Percentiles rank a stretch among this genome's conserved stretches.
Evolutionary conservation across 192 early-diverging fungal genomes (phyloP).

Genomic region (Coemansia sp.): DNA sequence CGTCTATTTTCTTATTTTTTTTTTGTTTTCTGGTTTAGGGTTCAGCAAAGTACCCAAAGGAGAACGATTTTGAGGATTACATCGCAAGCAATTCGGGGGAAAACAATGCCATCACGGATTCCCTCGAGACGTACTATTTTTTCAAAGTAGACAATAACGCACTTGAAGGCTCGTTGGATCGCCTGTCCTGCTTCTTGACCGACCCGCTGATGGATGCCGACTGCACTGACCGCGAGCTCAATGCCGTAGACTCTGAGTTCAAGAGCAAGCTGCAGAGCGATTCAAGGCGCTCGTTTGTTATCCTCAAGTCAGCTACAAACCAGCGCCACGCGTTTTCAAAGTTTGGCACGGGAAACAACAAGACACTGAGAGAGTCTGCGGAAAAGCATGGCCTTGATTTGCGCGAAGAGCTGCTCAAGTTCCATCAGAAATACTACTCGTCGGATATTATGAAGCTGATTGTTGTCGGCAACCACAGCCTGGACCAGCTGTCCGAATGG

Average conservation of each 20-base stretch:
- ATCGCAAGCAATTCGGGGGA: conserved; percentile 25
- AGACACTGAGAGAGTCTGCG: conserved; percentile 67
- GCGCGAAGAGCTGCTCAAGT: conserved; percentile 74
- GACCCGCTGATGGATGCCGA: conserved; percentile 77
- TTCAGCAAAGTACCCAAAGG: conserved; percentile 66
- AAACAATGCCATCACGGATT: conserved; percentile 30
- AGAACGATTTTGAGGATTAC: conserved; percentile 60
- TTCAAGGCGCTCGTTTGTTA: conserved; percentile 41
- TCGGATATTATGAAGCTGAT: conserved; percentile 90
- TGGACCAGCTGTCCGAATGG: conserved; percentile 72
- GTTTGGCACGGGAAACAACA: conserved; percentile 81
- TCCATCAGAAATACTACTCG: conserved; percentile 84
- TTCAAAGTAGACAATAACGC: conserved; percentile 37
- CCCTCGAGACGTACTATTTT: conserved; percentile 22
- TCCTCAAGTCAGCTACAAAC: conserved; percentile 26
- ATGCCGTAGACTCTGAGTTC: conserved; percentile 91
- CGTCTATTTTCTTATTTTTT: neutral
- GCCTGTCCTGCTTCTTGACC: conserved; percentile 88
- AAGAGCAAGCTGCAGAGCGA: conserved; percentile 80
- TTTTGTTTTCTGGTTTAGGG: conserved; percentile 35
- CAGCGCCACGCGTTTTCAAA: conserved; percentile 73
- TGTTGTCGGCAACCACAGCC: conserved; percentile 79
- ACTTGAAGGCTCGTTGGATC: conserved; percentile 61
- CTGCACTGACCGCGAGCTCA: conserved; percentile 83
- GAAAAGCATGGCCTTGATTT: conserved; percentile 63